A percentile compares a stretch with the other conserved stretches of the same genome.
phyloP scores from a whole-genome alignment of 1,284 basidiomycete genomes.

The Microbotryum saponariae region DNA sequence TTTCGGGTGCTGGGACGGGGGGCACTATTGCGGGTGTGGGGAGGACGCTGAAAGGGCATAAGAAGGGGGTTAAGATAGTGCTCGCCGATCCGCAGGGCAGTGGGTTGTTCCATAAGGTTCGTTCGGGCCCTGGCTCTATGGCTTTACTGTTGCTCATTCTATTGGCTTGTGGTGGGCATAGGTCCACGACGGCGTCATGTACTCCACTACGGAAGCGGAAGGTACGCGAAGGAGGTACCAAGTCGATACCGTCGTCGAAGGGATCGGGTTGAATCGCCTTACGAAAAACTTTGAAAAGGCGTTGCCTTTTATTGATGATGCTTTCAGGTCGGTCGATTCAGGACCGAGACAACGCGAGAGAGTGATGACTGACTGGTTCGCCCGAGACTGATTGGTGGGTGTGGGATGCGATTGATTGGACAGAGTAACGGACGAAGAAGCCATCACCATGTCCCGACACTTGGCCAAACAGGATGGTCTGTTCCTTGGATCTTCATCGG shows the following conservation, averaged over 20 bases:
- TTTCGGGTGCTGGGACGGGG: conserved; percentile 90
- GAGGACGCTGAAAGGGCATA: conserved; percentile 62
- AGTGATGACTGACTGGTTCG: neutral
- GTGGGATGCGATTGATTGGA: too few species aligned
- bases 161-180: conserved; percentile 36
- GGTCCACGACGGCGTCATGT: conserved; percentile 92
- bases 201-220: conserved; percentile 80
- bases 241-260: conserved; percentile 63
- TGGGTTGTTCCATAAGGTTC: conserved; percentile 85
- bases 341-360: neutral
- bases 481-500: conserved; percentile 91
- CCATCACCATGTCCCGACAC: conserved; percentile 84
- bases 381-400: neutral
- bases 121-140: conserved; percentile 13
- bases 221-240: conserved; percentile 90
- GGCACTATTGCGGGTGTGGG: conserved; percentile 87
- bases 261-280: conserved; percentile 75
- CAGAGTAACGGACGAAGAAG: conserved; percentile 81
- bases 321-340: conserved; percentile 56
- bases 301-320: conserved; percentile 72
- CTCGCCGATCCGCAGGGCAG: conserved; percentile 90
- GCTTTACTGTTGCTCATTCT: neutral
- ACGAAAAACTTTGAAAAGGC: conserved; percentile 80
- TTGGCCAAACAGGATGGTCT: conserved; percentile 82
- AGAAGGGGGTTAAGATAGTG: conserved; percentile 55